These are phyloP conservation scores for Blastobotrys aristatus DNA, from an alignment of 1,139 yeast genomes.

Conservation along the genomic window DNA sequence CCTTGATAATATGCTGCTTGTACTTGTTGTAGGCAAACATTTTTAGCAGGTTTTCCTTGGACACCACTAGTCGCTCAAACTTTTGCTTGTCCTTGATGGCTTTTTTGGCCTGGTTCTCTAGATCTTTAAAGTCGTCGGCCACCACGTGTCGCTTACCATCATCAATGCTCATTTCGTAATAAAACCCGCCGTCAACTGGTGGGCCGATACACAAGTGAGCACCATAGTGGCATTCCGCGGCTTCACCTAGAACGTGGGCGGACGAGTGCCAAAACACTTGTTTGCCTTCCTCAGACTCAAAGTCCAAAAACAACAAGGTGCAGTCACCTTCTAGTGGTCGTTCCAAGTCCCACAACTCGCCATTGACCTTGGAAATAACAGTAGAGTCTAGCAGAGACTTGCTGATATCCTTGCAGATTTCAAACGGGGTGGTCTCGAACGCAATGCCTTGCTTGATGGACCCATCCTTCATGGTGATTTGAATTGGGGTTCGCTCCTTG, in stretches of 20 bases:
- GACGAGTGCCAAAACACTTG: conserved; percentile 98
- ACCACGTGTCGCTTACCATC: conserved; percentile 71
- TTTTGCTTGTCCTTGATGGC: conserved; percentile 95
- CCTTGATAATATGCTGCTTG: conserved; percentile 79
- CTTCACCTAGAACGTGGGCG: conserved; percentile 97
- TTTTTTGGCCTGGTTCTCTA: conserved; percentile 84
- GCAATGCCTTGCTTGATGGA: conserved; percentile 57
- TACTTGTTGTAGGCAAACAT: conserved; percentile 97
- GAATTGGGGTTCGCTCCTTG: conserved; percentile 58
- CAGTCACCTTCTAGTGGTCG: conserved; percentile 83
- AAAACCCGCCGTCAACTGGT: conserved; percentile 96
- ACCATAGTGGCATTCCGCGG: conserved; percentile 94
- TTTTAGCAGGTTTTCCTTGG: conserved; percentile 83
- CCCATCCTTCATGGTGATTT: conserved; percentile 85
- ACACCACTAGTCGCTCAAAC: conserved; percentile 87
- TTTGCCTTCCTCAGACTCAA: conserved; percentile 83
- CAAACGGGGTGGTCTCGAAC: conserved; percentile 88
- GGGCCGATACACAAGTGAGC: conserved; percentile 94
- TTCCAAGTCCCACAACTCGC: conserved; percentile 89
- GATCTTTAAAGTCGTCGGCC: conserved; percentile 74
- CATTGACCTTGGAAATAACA: conserved; percentile 87
- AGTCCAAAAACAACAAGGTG: conserved; percentile 69
- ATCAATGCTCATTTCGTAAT: conserved; percentile 91
- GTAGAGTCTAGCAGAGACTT: conserved; percentile 85
- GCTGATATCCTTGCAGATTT: conserved; percentile 78